Evolutionary conservation across 352 stramenopile species (phyloP).

Genomic region (Phytophthora litchii): DNA sequence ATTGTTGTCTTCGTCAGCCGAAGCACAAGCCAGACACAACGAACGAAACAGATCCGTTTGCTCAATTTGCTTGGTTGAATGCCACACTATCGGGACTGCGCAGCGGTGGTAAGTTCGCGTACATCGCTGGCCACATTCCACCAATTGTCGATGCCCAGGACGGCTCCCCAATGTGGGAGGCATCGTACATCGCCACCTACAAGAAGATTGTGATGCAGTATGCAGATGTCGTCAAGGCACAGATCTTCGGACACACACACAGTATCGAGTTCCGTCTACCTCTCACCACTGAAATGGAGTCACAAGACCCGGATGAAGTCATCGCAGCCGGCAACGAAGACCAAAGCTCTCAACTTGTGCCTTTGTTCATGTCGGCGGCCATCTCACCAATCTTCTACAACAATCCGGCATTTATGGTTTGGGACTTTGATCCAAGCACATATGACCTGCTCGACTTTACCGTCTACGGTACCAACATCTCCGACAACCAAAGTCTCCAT

Average conservation of each 20-base stretch:
- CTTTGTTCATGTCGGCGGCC: conserved; percentile 79
- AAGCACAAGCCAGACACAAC: conserved; percentile 74
- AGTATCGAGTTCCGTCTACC: conserved; percentile 88
- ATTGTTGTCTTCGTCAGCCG: conserved; percentile 32
- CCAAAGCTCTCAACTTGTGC: conserved; percentile 43
- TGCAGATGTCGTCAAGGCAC: conserved; percentile 71
- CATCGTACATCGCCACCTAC: conserved; percentile 85
- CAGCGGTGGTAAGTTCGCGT: conserved; percentile 55
- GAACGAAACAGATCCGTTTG: conserved; percentile 76
- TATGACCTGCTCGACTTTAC: conserved; percentile 76
- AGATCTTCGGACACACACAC: conserved; percentile 93
- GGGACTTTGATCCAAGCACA: conserved; percentile 69
- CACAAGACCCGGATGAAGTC: conserved; percentile 13
- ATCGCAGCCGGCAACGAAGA: conserved; percentile 13
- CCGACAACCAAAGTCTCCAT: conserved; percentile 32
- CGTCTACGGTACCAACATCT: conserved; percentile 76
- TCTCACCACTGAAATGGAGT: conserved; percentile 21
- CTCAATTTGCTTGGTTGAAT: conserved; percentile 90
- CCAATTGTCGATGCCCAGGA: conserved; percentile 90
- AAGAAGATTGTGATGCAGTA: conserved; percentile 71
- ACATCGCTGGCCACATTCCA: conserved; percentile 90
- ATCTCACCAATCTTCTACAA: conserved; percentile 92
- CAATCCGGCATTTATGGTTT: conserved; percentile 90
- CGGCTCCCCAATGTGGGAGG: conserved; percentile 85
- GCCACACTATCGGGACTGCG: conserved; percentile 54